These are phyloP conservation scores for Phytomonas francai DNA, from an alignment of 208 protist species.

Conservation along the genomic window DNA sequence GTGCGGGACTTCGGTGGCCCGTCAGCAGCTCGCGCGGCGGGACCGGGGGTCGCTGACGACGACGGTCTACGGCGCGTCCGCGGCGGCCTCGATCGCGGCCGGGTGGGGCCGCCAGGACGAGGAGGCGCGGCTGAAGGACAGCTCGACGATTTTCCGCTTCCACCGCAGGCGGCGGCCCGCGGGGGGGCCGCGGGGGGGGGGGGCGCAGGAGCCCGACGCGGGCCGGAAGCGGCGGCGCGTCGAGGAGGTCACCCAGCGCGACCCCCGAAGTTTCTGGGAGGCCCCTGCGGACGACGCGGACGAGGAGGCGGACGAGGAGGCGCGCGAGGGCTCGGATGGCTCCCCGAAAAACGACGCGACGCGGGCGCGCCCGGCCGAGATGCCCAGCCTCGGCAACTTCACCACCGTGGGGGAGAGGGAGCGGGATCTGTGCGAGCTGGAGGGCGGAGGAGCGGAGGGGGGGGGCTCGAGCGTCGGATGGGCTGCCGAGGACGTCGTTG, in stretches of 20 bases:
- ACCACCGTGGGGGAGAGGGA: slow-evolving; percentile 31
- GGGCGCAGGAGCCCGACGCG: neutral
- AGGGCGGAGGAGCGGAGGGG: slow-evolving; percentile 4
- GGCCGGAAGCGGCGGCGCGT: slow-evolving; percentile 6
- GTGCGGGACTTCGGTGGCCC: slow-evolving; percentile 49
- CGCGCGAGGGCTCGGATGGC: neutral
- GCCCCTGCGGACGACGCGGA: slow-evolving; percentile 1
- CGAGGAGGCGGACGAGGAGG: slow-evolving; percentile 11
- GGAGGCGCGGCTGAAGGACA: slow-evolving; percentile 44
- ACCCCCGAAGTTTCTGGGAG: slow-evolving; percentile 12
- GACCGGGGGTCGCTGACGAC: slow-evolving; percentile 64
- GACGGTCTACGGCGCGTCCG: slow-evolving; percentile 75
- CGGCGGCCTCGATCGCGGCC: slow-evolving; percentile 63
- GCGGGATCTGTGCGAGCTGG: slow-evolving; percentile 43
- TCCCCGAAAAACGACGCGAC: neutral
- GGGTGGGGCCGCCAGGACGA: slow-evolving; percentile 48
- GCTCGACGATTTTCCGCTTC: slow-evolving; percentile 78
- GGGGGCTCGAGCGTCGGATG: neutral
- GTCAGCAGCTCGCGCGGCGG: slow-evolving; percentile 48
- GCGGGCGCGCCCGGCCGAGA: slow-evolving; percentile 4
- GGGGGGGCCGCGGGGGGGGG: neutral
- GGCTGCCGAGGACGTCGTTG: slow-evolving; percentile 1
- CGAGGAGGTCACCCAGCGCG: slow-evolving; percentile 5
- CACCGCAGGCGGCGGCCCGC: slow-evolving; percentile 18
- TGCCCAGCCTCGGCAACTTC: slow-evolving; percentile 13